These are phyloP conservation scores for Misopates orontium DNA, from an alignment of 257 asterid genomes.

Conservation along the genomic window DNA sequence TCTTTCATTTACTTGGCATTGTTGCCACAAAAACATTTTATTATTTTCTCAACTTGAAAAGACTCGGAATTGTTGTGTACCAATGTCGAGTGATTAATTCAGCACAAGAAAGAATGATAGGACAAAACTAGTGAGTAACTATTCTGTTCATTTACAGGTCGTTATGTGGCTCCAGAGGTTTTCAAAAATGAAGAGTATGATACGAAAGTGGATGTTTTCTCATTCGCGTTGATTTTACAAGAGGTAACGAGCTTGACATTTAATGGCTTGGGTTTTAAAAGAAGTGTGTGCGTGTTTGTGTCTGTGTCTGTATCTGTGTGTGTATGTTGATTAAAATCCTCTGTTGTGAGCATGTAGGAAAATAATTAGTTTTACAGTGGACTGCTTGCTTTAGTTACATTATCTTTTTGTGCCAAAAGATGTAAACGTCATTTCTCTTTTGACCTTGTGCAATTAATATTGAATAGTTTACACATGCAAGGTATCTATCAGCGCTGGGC, in stretches of 20 bases:
- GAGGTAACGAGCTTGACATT: conserved; percentile 52
- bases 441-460: background rate
- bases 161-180: conserved; percentile 94
- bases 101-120: background rate
- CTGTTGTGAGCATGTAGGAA: too few species aligned
- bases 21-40: background rate
- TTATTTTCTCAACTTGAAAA: background rate
- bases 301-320: background rate
- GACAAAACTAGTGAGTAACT: background rate
- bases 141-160: conserved; percentile 55
- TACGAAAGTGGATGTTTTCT: conserved; percentile 95
- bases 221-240: conserved; percentile 89
- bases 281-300: background rate
- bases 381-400: background rate
- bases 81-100: too few species aligned
- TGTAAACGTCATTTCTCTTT: background rate
- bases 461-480: background rate
- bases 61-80: too few species aligned
- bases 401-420: background rate
- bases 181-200: conserved; percentile 83
- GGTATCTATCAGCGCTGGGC: background rate
- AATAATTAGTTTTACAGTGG: too few species aligned
- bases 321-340: background rate
- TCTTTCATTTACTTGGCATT: background rate
- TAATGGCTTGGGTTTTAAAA: background rate